Percentiles rank a stretch among this genome's conserved stretches.
Conservation (phyloP, 352 stramenopile species). For the Phytophthora pinifolia region DNA sequence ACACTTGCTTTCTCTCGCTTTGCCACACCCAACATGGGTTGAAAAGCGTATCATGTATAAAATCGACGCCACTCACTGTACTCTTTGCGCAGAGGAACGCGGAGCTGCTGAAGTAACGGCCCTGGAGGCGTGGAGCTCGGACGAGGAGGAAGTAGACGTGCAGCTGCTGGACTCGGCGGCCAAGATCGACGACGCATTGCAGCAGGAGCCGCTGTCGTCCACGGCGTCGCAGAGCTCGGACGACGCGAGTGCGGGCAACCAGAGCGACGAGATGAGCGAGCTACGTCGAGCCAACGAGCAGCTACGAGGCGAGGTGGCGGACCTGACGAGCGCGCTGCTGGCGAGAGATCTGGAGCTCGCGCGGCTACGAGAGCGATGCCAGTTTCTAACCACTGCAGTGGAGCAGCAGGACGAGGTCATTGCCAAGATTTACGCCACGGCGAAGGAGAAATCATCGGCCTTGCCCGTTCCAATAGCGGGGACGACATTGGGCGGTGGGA, state of each 20-base stretch:
- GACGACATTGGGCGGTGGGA: constrained; percentile 1
- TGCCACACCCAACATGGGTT: too few relatives aligned
- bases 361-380: constrained; percentile 61
- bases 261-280: constrained; percentile 12
- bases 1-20: too few relatives aligned
- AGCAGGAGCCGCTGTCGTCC: constrained; percentile 16
- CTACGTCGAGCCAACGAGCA: constrained; percentile 48
- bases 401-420: constrained; percentile 81
- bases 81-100: background rate
- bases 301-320: constrained; percentile 52
- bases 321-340: constrained; percentile 70
- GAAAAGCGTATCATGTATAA: too few relatives aligned
- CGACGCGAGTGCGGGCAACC: constrained; percentile 10
- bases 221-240: constrained; percentile 22
- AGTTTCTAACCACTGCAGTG: constrained; percentile 56
- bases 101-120: background rate
- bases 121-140: constrained; percentile 11
- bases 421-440: constrained; percentile 70
- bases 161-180: constrained; percentile 26
- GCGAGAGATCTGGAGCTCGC: constrained; percentile 76
- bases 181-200: constrained; percentile 28
- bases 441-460: constrained; percentile 10
- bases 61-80: too few relatives aligned
- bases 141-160: constrained; percentile 29
- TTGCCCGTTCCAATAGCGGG: constrained; percentile 2